A percentile compares a stretch with the other conserved stretches of the same genome.
Conservation (phyloP, 345 rosid species). For the Salix arbutifolia region DNA sequence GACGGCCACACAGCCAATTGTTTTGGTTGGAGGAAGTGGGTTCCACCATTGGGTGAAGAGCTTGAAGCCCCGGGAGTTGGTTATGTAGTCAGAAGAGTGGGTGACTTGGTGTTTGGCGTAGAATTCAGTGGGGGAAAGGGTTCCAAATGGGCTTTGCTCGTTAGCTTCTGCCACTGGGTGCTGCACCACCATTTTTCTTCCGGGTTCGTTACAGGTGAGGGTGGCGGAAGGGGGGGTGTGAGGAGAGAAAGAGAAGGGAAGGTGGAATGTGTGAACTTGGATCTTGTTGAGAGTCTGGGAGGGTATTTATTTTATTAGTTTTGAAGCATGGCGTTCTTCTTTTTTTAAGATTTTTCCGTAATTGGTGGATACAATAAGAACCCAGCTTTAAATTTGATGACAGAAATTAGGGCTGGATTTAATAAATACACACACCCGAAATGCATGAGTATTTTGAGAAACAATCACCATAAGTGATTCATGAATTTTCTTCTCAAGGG, state of each 20-base stretch:
- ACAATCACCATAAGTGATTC: too few species aligned
- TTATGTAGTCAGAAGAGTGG: slow-evolving; percentile 65
- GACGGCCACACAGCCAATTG: slow-evolving; percentile 59
- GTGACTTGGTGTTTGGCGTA: slow-evolving; percentile 65
- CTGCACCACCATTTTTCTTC: slow-evolving; percentile 22
- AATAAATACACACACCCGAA: too few species aligned
- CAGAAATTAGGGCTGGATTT: too few species aligned
- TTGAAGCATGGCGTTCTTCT: neutral
- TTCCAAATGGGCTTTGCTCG: slow-evolving; percentile 62
- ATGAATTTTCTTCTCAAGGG: too few species aligned
- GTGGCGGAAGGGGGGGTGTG: neutral
- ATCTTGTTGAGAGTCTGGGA: neutral
- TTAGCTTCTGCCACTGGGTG: slow-evolving; percentile 76
- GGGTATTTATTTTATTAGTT: neutral
- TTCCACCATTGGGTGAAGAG: slow-evolving; percentile 90
- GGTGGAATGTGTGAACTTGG: neutral
- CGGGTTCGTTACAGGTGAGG: neutral
- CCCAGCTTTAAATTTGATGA: too few species aligned
- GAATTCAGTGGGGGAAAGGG: slow-evolving; percentile 58
- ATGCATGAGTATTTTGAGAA: too few species aligned
- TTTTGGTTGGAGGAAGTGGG: slow-evolving; percentile 49
- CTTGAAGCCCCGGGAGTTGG: slow-evolving; percentile 68
- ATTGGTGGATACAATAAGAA: too few species aligned
- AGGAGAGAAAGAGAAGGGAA: neutral
- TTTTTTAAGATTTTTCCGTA: too few species aligned